Conservation (phyloP, 78 protist genomes). For the Polysphondylium violaceum region DNA sequence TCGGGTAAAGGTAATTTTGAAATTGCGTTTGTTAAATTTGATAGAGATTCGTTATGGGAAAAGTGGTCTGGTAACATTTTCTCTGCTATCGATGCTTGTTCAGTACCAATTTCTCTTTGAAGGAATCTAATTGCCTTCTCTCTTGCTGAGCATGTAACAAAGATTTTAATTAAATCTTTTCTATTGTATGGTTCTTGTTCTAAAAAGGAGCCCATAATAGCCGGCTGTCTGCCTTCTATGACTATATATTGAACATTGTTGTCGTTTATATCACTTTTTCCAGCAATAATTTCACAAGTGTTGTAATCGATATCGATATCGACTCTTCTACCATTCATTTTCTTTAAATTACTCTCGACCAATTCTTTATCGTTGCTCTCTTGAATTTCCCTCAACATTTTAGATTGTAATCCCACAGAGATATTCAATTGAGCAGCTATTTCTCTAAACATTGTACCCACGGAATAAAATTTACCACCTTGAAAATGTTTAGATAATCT, state of each 20-base stretch:
- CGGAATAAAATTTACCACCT: conserved; percentile 47
- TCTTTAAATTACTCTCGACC: not conserved
- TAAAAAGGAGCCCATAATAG: conserved; percentile 24
- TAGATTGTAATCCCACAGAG: conserved; percentile 23
- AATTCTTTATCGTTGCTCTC: not conserved
- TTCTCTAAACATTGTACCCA: conserved; percentile 58
- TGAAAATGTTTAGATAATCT: conserved; percentile 3
- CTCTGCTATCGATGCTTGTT: not conserved
- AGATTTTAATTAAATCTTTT: conserved; percentile 27
- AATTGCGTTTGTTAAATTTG: conserved; percentile 9
- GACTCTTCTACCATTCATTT: conserved; percentile 18
- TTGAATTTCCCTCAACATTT: conserved; percentile 9
- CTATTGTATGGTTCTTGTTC: not conserved
- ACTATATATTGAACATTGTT: conserved; percentile 18
- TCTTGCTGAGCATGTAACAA: conserved; percentile 17
- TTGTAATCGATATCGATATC: conserved; percentile 63
- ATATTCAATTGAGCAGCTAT: conserved; percentile 11
- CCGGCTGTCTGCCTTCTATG: conserved; percentile 73
- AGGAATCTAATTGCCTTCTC: conserved; percentile 54
- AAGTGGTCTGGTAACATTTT: not conserved
- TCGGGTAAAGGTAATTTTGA: conserved; percentile 41
- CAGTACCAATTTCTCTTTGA: conserved; percentile 39
- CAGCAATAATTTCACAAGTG: conserved; percentile 28
- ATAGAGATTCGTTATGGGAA: not conserved
- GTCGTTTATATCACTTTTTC: not conserved